These are phyloP conservation scores for Leishmania martiniquensis DNA, from an alignment of 208 protist genomes.

Conservation along the genomic window DNA sequence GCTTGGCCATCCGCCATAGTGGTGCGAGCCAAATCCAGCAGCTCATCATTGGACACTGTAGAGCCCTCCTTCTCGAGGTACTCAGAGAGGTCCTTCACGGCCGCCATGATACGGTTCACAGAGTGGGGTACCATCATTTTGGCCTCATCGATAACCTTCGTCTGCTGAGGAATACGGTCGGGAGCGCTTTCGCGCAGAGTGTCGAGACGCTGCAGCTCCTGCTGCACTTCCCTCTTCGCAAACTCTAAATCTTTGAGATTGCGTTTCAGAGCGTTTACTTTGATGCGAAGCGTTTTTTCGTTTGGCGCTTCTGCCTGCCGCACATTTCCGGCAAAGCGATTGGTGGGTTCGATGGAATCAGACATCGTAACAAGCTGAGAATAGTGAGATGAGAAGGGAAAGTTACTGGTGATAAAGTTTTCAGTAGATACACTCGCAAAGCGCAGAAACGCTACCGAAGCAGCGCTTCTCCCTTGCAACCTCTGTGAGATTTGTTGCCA, in stretches of 20 bases:
- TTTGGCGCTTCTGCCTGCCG: slow-evolving; percentile 52
- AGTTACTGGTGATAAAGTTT: background rate
- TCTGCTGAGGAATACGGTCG: slow-evolving; percentile 72
- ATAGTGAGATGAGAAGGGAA: slow-evolving; percentile 1
- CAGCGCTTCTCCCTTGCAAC: background rate
- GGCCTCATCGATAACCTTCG: slow-evolving; percentile 73
- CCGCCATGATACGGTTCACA: slow-evolving; percentile 59
- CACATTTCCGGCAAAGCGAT: slow-evolving; percentile 48
- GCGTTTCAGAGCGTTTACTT: slow-evolving; percentile 60
- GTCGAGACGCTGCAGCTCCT: slow-evolving; percentile 56
- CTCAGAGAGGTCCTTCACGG: slow-evolving; percentile 60
- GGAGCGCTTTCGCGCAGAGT: slow-evolving; percentile 38
- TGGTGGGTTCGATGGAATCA: slow-evolving; percentile 19
- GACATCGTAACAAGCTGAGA: slow-evolving; percentile 38
- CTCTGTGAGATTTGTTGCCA: background rate
- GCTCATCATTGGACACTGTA: slow-evolving; percentile 41
- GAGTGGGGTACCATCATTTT: slow-evolving; percentile 84
- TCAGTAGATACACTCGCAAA: background rate
- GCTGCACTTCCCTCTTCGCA: slow-evolving; percentile 62
- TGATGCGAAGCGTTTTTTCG: slow-evolving; percentile 60
- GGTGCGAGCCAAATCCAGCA: slow-evolving; percentile 34
- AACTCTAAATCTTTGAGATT: slow-evolving; percentile 78
- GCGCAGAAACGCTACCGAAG: slow-evolving; percentile 23
- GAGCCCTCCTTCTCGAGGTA: slow-evolving; percentile 60
- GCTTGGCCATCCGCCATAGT: slow-evolving; percentile 19